These are phyloP conservation scores for Podospora australis DNA, from an alignment of 495 filamentous ascomycete genomes.

Conservation along the genomic window DNA sequence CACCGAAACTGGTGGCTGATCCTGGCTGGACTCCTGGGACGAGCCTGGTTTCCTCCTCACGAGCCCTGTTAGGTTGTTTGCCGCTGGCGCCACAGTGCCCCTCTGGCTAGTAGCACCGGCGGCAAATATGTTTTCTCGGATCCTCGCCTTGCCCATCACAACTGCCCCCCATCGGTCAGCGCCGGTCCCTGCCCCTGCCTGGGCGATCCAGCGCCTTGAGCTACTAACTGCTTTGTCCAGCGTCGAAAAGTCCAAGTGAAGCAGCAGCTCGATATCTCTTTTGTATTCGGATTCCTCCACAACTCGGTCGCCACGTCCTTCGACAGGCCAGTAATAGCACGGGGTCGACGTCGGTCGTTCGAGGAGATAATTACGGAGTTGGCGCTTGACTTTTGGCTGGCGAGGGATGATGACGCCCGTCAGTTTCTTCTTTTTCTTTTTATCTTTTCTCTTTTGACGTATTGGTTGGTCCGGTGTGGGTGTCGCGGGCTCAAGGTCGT, in stretches of 20 bases:
- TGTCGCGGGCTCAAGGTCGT: not conserved
- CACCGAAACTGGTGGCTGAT: conserved; percentile 6
- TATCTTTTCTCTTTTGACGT: conserved; percentile 8
- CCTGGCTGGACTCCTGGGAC: not conserved
- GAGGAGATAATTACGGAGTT: conserved; percentile 31
- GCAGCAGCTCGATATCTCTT: conserved; percentile 65
- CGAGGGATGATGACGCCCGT: conserved; percentile 48
- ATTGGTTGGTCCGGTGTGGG: conserved; percentile 13
- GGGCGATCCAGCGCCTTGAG: conserved; percentile 65
- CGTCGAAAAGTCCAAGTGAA: conserved; percentile 79
- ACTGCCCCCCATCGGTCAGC: conserved; percentile 42
- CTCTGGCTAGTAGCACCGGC: conserved; percentile 4
- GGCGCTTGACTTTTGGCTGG: conserved; percentile 51
- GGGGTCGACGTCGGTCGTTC: conserved; percentile 42
- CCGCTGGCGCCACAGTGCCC: not conserved
- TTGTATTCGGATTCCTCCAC: conserved; percentile 69
- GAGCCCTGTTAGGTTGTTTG: conserved; percentile 30
- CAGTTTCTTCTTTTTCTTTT: conserved; percentile 39
- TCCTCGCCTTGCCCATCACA: conserved; percentile 28
- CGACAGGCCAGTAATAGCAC: conserved; percentile 63
- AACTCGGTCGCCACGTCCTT: conserved; percentile 62
- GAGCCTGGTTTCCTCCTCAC: conserved; percentile 37
- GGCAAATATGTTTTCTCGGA: conserved; percentile 1
- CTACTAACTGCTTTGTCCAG: conserved; percentile 59
- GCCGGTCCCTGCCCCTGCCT: conserved; percentile 31